Evolutionary conservation across 2,329 filamentous ascomycete species (phyloP), one percentile per base, ranked within the genome.

Genomic region (Cephalotrichum gorgonifer): DNA sequence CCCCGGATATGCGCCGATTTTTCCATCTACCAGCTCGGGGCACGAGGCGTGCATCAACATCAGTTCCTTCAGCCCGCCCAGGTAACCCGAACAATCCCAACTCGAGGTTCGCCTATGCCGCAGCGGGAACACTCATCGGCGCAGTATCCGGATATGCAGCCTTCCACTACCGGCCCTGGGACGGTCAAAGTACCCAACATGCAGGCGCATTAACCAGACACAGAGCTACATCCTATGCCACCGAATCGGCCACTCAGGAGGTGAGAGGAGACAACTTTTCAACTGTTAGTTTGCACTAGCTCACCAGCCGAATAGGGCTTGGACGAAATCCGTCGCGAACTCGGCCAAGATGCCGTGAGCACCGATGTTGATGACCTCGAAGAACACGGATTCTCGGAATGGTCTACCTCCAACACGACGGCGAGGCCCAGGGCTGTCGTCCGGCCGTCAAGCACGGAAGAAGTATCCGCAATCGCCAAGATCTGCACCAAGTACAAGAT

Each of bases 311-410:
- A 15, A 15, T n/a, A 79, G 73, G 78, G 78, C 6, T 76, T 82
- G 52, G 57, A 62, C 1, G 78, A 83, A 57, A 64, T 85, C 15
- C 68, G 71, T 48, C 52, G 56, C 1, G 56, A 64, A 11, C 62
- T 85, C 4, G 79, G 80, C 22, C 68, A 79, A 35, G 79, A 83
- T 47, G 63, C 72, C 2, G 75, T 87, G 44, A 81, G 72, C 56
- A 79, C 76, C 12, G 82, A 87, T 56, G 69, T 77, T 41, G 79
- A 83, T 39, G 80, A 81, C 42, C 65, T 86, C 2, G 73, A 78
- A 20, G 64, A 70, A 43, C 83, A 87, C 58, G 81, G 83, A 14
- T 81, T 78, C 61, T 86, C 82, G 0, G 83, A 86, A 58, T 86
- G 81, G 81, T 85, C 81, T 0, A 78, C 79, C 1, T 75, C 82